Evolutionary conservation across 352 stramenopile genomes (phyloP).

Genomic region (Phytophthora aleatoria): DNA sequence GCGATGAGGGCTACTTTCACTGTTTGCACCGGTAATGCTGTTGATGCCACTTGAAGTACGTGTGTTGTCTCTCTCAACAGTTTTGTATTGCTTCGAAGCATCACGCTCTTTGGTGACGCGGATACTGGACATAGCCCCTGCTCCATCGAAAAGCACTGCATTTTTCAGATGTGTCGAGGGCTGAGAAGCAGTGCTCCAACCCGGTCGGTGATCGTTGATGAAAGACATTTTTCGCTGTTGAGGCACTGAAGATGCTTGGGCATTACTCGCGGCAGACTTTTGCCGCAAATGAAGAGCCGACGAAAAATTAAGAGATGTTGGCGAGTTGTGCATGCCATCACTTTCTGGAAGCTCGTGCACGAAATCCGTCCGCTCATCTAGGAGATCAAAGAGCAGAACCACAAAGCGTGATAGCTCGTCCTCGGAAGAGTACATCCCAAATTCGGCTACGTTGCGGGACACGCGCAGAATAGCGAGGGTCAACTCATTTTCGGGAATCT

Average conservation of each 20-base stretch:
- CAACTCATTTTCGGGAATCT: constrained; percentile 67
- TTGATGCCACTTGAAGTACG: constrained; percentile 10
- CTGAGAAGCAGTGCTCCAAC: constrained; percentile 16
- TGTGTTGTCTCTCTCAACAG: neutral
- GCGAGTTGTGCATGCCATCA: constrained; percentile 4
- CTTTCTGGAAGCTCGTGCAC: constrained; percentile 17
- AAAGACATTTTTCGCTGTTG: constrained; percentile 20
- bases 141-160: constrained; percentile 42
- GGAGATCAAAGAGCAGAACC: constrained; percentile 34
- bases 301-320: constrained; percentile 10
- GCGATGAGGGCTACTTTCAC: constrained; percentile 20
- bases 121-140: constrained; percentile 36
- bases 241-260: neutral
- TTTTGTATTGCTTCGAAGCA: constrained; percentile 30
- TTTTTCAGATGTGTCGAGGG: constrained; percentile 33
- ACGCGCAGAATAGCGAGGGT: constrained; percentile 58
- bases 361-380: constrained; percentile 54
- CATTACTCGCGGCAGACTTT: constrained; percentile 3
- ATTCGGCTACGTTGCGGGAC: constrained; percentile 64
- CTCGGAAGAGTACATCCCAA: constrained; percentile 65
- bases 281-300: constrained; percentile 13
- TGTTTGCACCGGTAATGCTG: neutral
- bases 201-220: constrained; percentile 15
- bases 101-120: constrained; percentile 35
- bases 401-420: constrained; percentile 43